These are phyloP conservation scores for Pichia sporocuriosa DNA, from an alignment of 805 yeast species.

Conservation along the genomic window DNA sequence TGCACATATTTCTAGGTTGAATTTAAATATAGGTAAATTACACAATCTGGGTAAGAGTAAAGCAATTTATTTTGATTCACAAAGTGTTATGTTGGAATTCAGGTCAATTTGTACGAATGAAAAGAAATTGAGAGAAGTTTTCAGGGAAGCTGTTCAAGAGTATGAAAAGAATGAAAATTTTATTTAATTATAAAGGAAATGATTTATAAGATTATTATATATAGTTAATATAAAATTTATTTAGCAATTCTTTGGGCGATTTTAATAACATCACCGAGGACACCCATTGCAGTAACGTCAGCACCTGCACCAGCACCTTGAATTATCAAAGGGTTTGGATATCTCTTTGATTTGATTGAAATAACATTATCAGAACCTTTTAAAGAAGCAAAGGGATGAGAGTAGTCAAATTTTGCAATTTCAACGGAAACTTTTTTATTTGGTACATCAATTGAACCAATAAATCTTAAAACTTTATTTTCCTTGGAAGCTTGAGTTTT, in stretches of 20 bases:
- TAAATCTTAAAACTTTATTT: constrained; percentile 85
- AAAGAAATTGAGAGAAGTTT: constrained; percentile 41
- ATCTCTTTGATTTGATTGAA: constrained; percentile 85
- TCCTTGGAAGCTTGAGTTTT: constrained; percentile 77
- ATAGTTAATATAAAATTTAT: constrained; percentile 17
- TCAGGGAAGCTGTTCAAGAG: constrained; percentile 49
- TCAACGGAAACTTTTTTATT: constrained; percentile 73
- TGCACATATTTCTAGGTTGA: constrained; percentile 68
- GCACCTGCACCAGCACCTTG: constrained; percentile 97
- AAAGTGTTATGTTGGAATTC: constrained; percentile 65
- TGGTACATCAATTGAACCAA: constrained; percentile 81
- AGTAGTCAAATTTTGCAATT: constrained; percentile 74
- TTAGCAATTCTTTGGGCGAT: constrained; percentile 77
- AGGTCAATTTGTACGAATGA: constrained; percentile 53
- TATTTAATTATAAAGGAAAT: not conserved
- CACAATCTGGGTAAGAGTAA: constrained; percentile 19
- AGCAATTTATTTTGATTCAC: constrained; percentile 51
- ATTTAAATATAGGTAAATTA: constrained; percentile 34
- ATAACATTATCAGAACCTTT: constrained; percentile 96
- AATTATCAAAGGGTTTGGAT: constrained; percentile 83
- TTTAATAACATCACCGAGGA: constrained; percentile 86
- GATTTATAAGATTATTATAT: no score
- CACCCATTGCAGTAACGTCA: constrained; percentile 70
- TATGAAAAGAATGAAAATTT: constrained; percentile 32
- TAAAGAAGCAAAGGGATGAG: constrained; percentile 93